These are phyloP conservation scores for Cyclostephanos tholiformis DNA, from an alignment of 108 stramenopile genomes.

Conservation along the genomic window DNA sequence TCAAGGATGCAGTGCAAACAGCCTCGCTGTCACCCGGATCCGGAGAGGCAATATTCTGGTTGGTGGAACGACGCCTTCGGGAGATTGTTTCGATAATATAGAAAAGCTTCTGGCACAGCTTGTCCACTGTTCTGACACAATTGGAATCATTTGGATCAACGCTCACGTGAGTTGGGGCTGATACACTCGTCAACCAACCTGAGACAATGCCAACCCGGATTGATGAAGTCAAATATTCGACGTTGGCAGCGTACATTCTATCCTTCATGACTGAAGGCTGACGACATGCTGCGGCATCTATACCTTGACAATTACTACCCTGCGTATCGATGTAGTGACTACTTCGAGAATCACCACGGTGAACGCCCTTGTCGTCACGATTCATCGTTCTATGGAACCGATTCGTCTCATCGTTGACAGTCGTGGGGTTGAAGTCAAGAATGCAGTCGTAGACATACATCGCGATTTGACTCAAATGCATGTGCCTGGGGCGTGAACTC, in stretches of 20 bases:
- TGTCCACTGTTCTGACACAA: slow-evolving; percentile 23
- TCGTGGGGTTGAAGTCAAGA: slow-evolving; percentile 35
- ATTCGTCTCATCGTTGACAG: slow-evolving; percentile 2
- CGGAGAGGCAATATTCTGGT: slow-evolving; percentile 17
- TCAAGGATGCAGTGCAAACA: slow-evolving; percentile 35
- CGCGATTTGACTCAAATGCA: slow-evolving; percentile 30
- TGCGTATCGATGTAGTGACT: slow-evolving; percentile 31
- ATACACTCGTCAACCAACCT: slow-evolving; percentile 25
- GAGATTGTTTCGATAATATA: slow-evolving; percentile 39
- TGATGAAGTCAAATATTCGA: slow-evolving; percentile 41
- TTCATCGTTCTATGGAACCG: slow-evolving; percentile 8
- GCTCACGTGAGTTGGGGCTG: background rate
- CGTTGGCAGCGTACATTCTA: slow-evolving; percentile 36
- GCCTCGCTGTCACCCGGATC: slow-evolving; percentile 43
- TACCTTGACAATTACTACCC: slow-evolving; percentile 1
- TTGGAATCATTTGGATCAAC: slow-evolving; percentile 2
- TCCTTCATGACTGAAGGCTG: slow-evolving; percentile 41
- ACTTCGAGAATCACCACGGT: slow-evolving; percentile 13
- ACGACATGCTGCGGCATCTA: slow-evolving; percentile 21
- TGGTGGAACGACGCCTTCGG: slow-evolving; percentile 31
- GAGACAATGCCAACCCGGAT: slow-evolving; percentile 39
- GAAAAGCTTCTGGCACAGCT: slow-evolving; percentile 45
- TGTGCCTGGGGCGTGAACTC: slow-evolving; percentile 17
- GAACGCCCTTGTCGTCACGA: background rate
- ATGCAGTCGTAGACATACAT: slow-evolving; percentile 33